Conservation (phyloP, 1,284 basidiomycete genomes). For the Fomes fomentarius region DNA sequence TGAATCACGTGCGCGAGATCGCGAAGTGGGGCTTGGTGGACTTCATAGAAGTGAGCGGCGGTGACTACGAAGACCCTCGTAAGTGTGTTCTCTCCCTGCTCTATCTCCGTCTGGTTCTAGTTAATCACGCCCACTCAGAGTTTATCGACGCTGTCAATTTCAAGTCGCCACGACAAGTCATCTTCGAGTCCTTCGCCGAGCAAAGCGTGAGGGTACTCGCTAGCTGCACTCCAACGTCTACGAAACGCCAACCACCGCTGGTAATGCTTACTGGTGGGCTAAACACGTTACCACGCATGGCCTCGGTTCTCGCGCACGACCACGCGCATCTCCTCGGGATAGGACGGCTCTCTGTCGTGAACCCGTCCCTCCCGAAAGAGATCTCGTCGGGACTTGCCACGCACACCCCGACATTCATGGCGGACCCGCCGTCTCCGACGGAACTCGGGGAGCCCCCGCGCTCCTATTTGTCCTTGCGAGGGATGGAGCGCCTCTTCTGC, state of each 20-base stretch:
- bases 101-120: background rate
- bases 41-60: conserved; percentile 88
- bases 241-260: conserved; percentile 46
- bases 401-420: conserved; percentile 7
- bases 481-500: conserved; percentile 16
- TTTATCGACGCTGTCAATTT: conserved; percentile 30
- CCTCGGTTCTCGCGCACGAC: conserved; percentile 50
- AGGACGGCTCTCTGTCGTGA: conserved; percentile 68
- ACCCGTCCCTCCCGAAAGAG: conserved; percentile 54
- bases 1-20: conserved; percentile 68
- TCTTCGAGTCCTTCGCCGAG: conserved; percentile 65
- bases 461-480: conserved; percentile 9
- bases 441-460: conserved; percentile 11
- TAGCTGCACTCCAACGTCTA: conserved; percentile 31
- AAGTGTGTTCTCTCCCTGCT: conserved; percentile 21
- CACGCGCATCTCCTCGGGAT: conserved; percentile 80
- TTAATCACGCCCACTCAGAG: conserved; percentile 15
- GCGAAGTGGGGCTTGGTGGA: conserved; percentile 70
- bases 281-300: conserved; percentile 61
- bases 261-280: conserved; percentile 85
- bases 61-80: conserved; percentile 85
- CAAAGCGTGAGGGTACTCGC: conserved; percentile 49
- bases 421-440: conserved; percentile 6
- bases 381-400: conserved; percentile 8
- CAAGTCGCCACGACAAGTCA: conserved; percentile 52